Percentiles rank a stretch among this genome's conserved stretches.
These are phyloP conservation scores for Periconia sp. DNA, from an alignment of 2,329 filamentous ascomycete genomes.

Conservation along the genomic window DNA sequence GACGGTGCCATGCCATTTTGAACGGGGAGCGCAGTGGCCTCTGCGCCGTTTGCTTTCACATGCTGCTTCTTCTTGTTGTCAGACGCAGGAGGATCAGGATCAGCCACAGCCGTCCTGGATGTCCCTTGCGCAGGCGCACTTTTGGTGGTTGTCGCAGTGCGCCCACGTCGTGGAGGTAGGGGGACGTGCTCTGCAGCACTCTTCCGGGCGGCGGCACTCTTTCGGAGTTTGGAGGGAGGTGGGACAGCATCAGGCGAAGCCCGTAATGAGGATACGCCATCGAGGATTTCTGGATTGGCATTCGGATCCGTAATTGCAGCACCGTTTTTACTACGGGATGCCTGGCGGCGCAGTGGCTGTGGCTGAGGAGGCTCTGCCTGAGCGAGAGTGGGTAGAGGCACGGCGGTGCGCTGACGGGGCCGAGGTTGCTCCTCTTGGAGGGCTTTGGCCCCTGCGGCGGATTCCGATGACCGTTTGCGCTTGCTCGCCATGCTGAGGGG, in stretches of 20 bases:
- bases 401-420: constrained; percentile 4
- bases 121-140: constrained; percentile 1
- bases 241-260: constrained; percentile 47
- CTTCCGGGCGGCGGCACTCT: neutral
- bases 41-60: constrained; percentile 29
- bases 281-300: constrained; percentile 44
- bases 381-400: neutral
- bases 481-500: constrained; percentile 27
- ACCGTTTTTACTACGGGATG: constrained; percentile 26
- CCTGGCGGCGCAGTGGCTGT: constrained; percentile 22
- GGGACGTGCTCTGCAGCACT: neutral
- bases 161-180: neutral
- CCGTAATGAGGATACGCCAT: constrained; percentile 45
- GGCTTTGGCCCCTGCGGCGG: constrained; percentile 17
- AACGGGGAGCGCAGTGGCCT: constrained; percentile 11
- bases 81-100: constrained; percentile 4
- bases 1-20: constrained; percentile 21
- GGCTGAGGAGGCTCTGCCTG: constrained; percentile 30
- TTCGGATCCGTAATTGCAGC: constrained; percentile 34
- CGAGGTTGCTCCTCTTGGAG: constrained; percentile 4
- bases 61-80: constrained; percentile 13
- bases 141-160: neutral
- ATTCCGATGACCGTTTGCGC: constrained; percentile 31
- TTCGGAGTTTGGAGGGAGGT: neutral
- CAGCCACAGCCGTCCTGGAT: constrained; percentile 14